Base-by-base conservation (phyloP, 1,284 basidiomycete species). In the Boletus mariae region DNA sequence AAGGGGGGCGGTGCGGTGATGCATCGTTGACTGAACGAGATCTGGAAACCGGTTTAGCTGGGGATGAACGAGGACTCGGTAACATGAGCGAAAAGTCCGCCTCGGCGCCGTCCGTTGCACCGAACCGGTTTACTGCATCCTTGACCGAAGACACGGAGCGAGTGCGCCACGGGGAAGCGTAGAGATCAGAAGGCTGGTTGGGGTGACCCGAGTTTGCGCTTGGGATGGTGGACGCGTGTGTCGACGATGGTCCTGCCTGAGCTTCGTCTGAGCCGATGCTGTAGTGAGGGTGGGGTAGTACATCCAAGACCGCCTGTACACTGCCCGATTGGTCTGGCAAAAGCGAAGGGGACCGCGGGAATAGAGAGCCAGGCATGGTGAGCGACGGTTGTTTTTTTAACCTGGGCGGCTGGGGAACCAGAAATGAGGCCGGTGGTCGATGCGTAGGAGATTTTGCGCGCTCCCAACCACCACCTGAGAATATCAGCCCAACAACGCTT, bases 311-410 rank as follows among this genome's bases (percentile, higher is more conserved):
- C 4, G 25, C 15, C 29, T 29, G 42, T 43, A 9, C 13, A n/a
- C 35, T 17, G 15, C 20, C 11, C n/a, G 13, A 20, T 26, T 38
- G 66, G n/a, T 80, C 77, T 2, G 83, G 82, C 34, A 80, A 70
- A 12, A 84, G 71, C 17, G 87, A 88, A 0, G 80, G 75, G 0
- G 87, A 87, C 5, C 85, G 82, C 8, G 86, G 81, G 62, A 82
- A 87, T 7, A 90, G 76, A 1, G 87, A 80, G 10, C 87, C 88
- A n/a, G 87, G 88, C 87, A 90, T 90, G 1, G 82, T 85, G 2
- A 77, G 61, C 1, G 80, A 80, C 2, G 71, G 69, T n/a, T 72
- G 69, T 44, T 75, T 75, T 42, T 56, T 68, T 51, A 59, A 63
- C 59, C 40, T 70, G 62, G 34, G 71, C 20, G 60, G 58, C 0